A percentile compares a stretch with the other conserved stretches of the same genome.
These are phyloP conservation scores for Umbelopsis vinacea DNA, from an alignment of 192 early-diverging fungal species.

Conservation along the genomic window DNA sequence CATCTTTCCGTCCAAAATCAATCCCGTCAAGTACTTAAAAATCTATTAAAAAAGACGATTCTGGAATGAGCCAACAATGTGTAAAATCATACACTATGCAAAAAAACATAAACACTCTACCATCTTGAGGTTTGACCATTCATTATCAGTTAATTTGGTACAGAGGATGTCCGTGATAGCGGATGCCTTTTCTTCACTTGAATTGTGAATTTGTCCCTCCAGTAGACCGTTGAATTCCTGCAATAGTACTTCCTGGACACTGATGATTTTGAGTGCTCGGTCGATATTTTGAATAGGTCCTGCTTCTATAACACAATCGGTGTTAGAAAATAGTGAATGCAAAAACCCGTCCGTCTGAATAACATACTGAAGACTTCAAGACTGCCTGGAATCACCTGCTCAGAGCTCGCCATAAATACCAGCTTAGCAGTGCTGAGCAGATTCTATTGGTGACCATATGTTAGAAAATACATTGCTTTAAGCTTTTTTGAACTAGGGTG, in stretches of 20 bases:
- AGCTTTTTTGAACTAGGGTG: not conserved
- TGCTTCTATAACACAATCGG: not conserved
- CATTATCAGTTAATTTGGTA: constrained; percentile 7
- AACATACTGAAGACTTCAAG: not conserved
- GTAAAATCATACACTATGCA: not conserved
- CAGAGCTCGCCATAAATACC: not conserved
- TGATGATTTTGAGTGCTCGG: not conserved
- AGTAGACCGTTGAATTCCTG: not conserved
- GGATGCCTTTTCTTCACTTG: not conserved
- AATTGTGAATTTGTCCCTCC: not conserved
- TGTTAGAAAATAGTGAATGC: not conserved
- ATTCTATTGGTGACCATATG: not conserved
- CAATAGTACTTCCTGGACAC: not conserved
- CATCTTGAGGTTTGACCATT: not conserved
- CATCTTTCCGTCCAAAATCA: constrained; percentile 10
- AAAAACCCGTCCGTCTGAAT: no score
- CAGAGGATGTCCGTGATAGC: constrained; percentile 1
- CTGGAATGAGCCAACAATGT: not conserved
- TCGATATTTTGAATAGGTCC: not conserved
- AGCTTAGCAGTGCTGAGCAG: constrained; percentile 8
- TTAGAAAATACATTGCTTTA: not conserved
- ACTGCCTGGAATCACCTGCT: not conserved
- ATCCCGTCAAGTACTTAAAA: not conserved
- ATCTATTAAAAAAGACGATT: not conserved
- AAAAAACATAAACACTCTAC: not conserved